Percentiles rank a stretch among this genome's conserved stretches.
Evolutionary conservation across 768 basidiomycete species (phyloP).

Genomic region (Dentipellis fragilis): DNA sequence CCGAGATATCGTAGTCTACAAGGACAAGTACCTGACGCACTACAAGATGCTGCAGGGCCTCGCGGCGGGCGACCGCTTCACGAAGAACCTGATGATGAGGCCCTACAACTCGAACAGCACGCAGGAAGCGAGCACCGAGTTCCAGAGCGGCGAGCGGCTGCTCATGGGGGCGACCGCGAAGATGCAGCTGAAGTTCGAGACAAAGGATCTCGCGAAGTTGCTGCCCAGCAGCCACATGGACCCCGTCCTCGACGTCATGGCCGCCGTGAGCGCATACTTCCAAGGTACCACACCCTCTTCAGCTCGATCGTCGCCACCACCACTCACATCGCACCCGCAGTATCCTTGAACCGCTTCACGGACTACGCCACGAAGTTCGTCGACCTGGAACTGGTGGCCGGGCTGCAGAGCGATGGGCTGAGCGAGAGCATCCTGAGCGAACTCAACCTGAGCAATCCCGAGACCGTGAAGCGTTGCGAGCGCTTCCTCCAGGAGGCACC

Average conservation of each 20-base stretch:
- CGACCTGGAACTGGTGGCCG: slow-evolving; percentile 9
- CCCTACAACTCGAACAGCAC: neutral
- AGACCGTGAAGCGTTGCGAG: slow-evolving; percentile 2
- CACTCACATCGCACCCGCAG: neutral
- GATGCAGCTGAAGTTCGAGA: neutral
- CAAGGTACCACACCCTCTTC: slow-evolving; percentile 4
- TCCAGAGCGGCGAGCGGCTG: neutral
- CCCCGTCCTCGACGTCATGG: slow-evolving; percentile 9
- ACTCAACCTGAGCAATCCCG: slow-evolving; percentile 2
- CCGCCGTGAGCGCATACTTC: slow-evolving; percentile 8
- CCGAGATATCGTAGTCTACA: slow-evolving; percentile 3
- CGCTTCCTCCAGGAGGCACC: too few relatives aligned
- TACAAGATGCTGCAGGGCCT: slow-evolving; percentile 5
- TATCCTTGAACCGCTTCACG: slow-evolving; percentile 5
- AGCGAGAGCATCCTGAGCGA: neutral
- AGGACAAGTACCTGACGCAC: slow-evolving; percentile 6
- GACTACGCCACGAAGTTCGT: slow-evolving; percentile 9
- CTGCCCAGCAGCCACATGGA: neutral
- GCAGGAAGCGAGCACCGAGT: neutral
- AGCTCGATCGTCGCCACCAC: neutral
- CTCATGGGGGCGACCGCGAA: neutral
- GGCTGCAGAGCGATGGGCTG: neutral
- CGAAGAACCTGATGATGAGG: neutral
- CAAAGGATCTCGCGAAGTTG: neutral
- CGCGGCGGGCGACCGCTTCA: neutral